Base-by-base conservation (phyloP, 192 early-diverging fungal genomes). In the Coemansia sp. region DNA sequence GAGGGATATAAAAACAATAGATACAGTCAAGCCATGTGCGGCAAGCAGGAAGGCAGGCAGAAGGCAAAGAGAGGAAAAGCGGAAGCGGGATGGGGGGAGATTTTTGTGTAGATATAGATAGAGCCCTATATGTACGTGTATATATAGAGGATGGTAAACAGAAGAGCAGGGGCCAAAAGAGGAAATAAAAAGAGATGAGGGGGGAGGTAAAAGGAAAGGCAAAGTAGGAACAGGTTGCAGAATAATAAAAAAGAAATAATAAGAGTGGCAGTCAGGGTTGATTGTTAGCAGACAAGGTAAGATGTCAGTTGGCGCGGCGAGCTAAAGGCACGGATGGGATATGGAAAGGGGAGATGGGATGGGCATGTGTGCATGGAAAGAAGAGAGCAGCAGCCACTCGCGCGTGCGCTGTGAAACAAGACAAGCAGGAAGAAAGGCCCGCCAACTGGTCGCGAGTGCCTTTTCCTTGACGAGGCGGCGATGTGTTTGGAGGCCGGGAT, bases 281-380 rank as follows among this genome's bases (percentile, higher is more conserved):
- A 67, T 76, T 70, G 74, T 71, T 71, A 71, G 50, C 21, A 63
- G 52, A 69, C 39, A 69, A 67, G 69, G 52, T 71, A 52, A 71
- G 74, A 76, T 71, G 74, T 76, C 74, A 71, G 65, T 74, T 50
- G 48, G 48, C 48, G 48, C 48, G 19, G 23, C 52, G 52, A 54
- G 52, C 52, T 54, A 41, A 13, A 62, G 19, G 54, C 32, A 56
- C 47, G 57, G 26, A 26, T 26, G 26, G 26, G 26, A 26, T 26
- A 26, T 26, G 26, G 26, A 26, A 26, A 26, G 26, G 57, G 50
- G 58, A 45, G 67, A 69, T 69, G 67, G 56, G 53, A 44, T 44
- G 73, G 52, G 59, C 59, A 68, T 61, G 68, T 62, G 68, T 53
- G 61, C 61, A 64, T 59, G 38, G 38, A 3, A 39, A 40, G 6